Evolutionary conservation across 1,139 yeast species (phyloP).

Genomic region (Dujonia santamariae): DNA sequence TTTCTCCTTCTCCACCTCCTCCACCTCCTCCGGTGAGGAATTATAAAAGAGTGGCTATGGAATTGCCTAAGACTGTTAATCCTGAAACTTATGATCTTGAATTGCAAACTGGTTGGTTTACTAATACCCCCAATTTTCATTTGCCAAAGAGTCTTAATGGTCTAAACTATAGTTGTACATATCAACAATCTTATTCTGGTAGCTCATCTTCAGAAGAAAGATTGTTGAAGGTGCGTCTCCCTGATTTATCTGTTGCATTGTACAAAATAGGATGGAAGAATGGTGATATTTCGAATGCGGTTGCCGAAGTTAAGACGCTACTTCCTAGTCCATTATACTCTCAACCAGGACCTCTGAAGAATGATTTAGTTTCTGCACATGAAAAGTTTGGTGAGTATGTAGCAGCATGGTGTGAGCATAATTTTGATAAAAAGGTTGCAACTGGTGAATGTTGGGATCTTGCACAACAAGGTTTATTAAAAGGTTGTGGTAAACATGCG

Average conservation of each 20-base stretch:
- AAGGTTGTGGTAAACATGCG: slow-evolving; percentile 63
- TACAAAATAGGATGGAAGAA: slow-evolving; percentile 49
- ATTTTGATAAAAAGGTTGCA: slow-evolving; percentile 55
- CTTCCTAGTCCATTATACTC: slow-evolving; percentile 48
- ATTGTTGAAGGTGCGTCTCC: slow-evolving; percentile 35
- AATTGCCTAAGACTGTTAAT: too few species aligned
- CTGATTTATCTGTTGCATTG: slow-evolving; percentile 49
- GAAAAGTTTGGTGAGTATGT: slow-evolving; percentile 50
- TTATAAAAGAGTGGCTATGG: slow-evolving; percentile 21
- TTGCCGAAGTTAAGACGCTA: slow-evolving; percentile 31
- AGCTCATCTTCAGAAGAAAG: slow-evolving; percentile 15
- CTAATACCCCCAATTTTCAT: slow-evolving; percentile 18
- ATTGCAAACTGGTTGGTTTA: slow-evolving; percentile 45
- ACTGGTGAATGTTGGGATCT: slow-evolving; percentile 81
- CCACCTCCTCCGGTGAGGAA: slow-evolving; percentile 39
- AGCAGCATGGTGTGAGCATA: slow-evolving; percentile 63
- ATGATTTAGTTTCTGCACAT: slow-evolving; percentile 39
- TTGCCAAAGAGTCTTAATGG: slow-evolving; percentile 39
- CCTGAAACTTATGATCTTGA: slow-evolving; percentile 39
- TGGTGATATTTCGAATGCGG: slow-evolving; percentile 17
- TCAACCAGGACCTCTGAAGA: slow-evolving; percentile 29
- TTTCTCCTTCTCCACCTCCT: slow-evolving; percentile 18
- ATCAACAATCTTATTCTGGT: slow-evolving; percentile 17
- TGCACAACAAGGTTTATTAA: slow-evolving; percentile 59
- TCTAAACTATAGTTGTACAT: slow-evolving; percentile 32